Conservation (phyloP, 164 flowering plant species). For the Vitis cinerea region DNA sequence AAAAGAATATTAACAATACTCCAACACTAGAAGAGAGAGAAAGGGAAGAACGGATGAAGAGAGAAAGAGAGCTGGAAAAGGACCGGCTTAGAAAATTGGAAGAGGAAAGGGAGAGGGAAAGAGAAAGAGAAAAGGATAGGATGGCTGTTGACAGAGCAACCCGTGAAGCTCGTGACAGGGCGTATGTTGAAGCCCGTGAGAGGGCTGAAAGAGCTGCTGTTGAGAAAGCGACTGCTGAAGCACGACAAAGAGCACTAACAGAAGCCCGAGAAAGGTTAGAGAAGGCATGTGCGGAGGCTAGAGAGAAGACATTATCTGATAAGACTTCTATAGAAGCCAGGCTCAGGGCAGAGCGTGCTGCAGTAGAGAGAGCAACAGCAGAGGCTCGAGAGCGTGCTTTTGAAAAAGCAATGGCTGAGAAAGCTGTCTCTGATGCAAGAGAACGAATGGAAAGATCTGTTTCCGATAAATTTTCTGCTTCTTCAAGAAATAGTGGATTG, state of each 20-base stretch:
- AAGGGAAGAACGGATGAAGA: constrained; percentile 32
- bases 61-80: constrained; percentile 37
- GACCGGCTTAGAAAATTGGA: constrained; percentile 43
- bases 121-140: constrained; percentile 72
- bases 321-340: constrained; percentile 33
- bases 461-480: constrained; percentile 43
- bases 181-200: constrained; percentile 30
- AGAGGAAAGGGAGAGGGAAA: constrained; percentile 65
- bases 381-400: constrained; percentile 47
- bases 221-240: constrained; percentile 36
- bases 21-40: constrained; percentile 31
- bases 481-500: constrained; percentile 36
- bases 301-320: constrained; percentile 29
- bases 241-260: constrained; percentile 31
- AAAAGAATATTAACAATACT: constrained; percentile 18
- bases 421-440: constrained; percentile 26
- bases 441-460: constrained; percentile 32
- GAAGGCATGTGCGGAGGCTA: constrained; percentile 47
- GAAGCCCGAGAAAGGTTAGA: constrained; percentile 46
- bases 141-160: constrained; percentile 51
- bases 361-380: constrained; percentile 43
- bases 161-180: constrained; percentile 40
- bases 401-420: constrained; percentile 31
- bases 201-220: constrained; percentile 43
- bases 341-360: constrained; percentile 41